These are phyloP conservation scores for Elaphomyces granulatus DNA, from an alignment of 495 filamentous ascomycete species.

Conservation along the genomic window DNA sequence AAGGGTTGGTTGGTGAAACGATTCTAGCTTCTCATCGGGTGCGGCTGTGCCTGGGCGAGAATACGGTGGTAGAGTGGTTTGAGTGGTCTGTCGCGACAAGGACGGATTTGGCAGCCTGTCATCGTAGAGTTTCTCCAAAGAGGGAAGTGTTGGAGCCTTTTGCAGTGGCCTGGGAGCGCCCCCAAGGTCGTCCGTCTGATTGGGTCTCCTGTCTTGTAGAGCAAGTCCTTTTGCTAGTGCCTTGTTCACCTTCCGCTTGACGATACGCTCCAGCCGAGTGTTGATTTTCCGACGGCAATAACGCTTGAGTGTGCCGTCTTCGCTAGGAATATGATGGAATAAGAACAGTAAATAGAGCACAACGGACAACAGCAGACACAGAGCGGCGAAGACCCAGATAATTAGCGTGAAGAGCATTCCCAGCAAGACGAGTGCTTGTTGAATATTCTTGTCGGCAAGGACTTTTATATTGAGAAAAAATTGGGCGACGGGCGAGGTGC, in stretches of 20 bases:
- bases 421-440: constrained; percentile 65
- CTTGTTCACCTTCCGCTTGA: constrained; percentile 68
- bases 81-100: constrained; percentile 51
- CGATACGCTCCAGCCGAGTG: constrained; percentile 62
- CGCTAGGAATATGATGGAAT: constrained; percentile 70
- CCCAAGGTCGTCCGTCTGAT: constrained; percentile 35
- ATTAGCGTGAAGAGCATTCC: constrained; percentile 86
- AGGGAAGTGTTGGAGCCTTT: constrained; percentile 54
- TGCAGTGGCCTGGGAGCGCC: constrained; percentile 32
- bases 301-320: constrained; percentile 60
- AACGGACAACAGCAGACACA: constrained; percentile 57
- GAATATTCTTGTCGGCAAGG: constrained; percentile 52
- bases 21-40: constrained; percentile 13
- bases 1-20: constrained; percentile 25
- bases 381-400: constrained; percentile 71
- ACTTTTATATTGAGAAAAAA: constrained; percentile 66
- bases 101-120: constrained; percentile 40
- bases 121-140: constrained; percentile 33
- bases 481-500: constrained; percentile 34
- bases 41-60: constrained; percentile 37
- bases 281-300: constrained; percentile 90
- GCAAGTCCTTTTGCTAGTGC: constrained; percentile 62
- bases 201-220: constrained; percentile 42
- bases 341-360: constrained; percentile 77
- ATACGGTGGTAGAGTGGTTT: constrained; percentile 50